A percentile compares a stretch with the other conserved stretches of the same genome.
These are phyloP conservation scores for Suhomyces kunorum DNA, from an alignment of 1,139 yeast species.

Conservation along the genomic window DNA sequence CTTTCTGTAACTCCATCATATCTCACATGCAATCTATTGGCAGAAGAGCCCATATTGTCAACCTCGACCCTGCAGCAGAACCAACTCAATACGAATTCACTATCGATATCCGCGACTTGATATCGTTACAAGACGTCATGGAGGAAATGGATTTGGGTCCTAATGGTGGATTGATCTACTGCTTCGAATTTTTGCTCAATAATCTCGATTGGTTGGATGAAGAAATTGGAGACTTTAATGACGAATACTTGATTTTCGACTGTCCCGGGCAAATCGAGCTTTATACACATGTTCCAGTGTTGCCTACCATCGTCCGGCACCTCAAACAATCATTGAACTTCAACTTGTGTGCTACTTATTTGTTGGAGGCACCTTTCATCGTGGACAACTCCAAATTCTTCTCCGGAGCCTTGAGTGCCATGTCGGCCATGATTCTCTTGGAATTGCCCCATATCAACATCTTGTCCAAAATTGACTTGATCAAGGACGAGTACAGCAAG, in stretches of 20 bases:
- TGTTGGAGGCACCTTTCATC: conserved; percentile 91
- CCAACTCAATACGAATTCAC: conserved; percentile 90
- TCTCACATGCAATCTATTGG: conserved; percentile 89
- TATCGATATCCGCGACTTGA: conserved; percentile 87
- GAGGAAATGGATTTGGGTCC: conserved; percentile 94
- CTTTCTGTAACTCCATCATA: conserved; percentile 87
- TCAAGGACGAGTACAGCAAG: conserved; percentile 71
- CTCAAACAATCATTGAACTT: conserved; percentile 76
- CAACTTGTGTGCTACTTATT: conserved; percentile 86
- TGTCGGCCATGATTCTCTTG: conserved; percentile 95
- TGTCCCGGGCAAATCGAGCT: conserved; percentile 98
- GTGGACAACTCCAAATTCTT: conserved; percentile 89
- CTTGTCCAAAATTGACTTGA: conserved; percentile 80
- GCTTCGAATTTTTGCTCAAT: conserved; percentile 84
- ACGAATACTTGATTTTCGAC: conserved; percentile 90
- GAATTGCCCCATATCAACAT: conserved; percentile 95
- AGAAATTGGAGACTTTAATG: conserved; percentile 90
- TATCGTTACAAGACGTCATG: conserved; percentile 94
- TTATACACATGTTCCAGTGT: conserved; percentile 90
- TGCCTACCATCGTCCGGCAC: conserved; percentile 86
- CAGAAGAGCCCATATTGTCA: conserved; percentile 90
- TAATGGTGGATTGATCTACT: conserved; percentile 89
- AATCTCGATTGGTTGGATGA: conserved; percentile 97
- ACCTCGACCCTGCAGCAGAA: conserved; percentile 97
- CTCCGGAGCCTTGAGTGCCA: conserved; percentile 93